Conservation (phyloP, 495 filamentous ascomycete genomes). For the Xylaria flabelliformis region DNA sequence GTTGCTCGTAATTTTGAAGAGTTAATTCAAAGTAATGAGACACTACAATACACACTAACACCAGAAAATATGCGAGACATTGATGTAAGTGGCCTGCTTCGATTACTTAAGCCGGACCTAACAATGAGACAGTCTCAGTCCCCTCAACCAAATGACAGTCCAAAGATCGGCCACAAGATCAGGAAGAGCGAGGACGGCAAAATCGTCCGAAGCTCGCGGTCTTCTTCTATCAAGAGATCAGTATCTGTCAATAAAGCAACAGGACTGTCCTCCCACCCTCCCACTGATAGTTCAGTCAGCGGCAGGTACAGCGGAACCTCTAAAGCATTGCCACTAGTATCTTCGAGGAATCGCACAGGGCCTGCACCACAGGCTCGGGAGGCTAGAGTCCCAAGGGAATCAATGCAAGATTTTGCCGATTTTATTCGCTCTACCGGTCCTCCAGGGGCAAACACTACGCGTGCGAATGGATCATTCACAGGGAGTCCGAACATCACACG, state of each 20-base stretch:
- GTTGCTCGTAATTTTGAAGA: slow-evolving; percentile 73
- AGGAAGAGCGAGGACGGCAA: slow-evolving; percentile 53
- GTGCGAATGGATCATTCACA: slow-evolving; percentile 27
- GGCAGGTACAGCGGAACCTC: slow-evolving; percentile 37
- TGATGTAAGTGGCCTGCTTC: slow-evolving; percentile 63
- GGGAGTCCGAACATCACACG: slow-evolving; percentile 27
- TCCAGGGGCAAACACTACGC: slow-evolving; percentile 40
- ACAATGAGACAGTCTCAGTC: slow-evolving; percentile 44
- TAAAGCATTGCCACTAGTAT: slow-evolving; percentile 37
- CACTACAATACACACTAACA: slow-evolving; percentile 91
- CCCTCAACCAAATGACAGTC: slow-evolving; percentile 44
- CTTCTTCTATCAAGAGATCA: slow-evolving; percentile 49
- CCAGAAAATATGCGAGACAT: slow-evolving; percentile 88
- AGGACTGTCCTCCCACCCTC: slow-evolving; percentile 44
- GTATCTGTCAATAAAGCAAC: slow-evolving; percentile 49
- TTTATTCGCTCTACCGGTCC: slow-evolving; percentile 88
- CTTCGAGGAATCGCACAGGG: slow-evolving; percentile 44
- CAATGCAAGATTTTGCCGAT: slow-evolving; percentile 79
- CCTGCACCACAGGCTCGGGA: slow-evolving; percentile 65
- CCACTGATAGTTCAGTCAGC: slow-evolving; percentile 42
- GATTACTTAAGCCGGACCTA: slow-evolving; percentile 29
- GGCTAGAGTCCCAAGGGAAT: slow-evolving; percentile 66
- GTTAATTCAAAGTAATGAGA: slow-evolving; percentile 87
- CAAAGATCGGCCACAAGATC: slow-evolving; percentile 41
- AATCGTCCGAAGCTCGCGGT: slow-evolving; percentile 45